phyloP scores from a whole-genome alignment of 352 stramenopile genomes.

The Phytophthora syringae region DNA sequence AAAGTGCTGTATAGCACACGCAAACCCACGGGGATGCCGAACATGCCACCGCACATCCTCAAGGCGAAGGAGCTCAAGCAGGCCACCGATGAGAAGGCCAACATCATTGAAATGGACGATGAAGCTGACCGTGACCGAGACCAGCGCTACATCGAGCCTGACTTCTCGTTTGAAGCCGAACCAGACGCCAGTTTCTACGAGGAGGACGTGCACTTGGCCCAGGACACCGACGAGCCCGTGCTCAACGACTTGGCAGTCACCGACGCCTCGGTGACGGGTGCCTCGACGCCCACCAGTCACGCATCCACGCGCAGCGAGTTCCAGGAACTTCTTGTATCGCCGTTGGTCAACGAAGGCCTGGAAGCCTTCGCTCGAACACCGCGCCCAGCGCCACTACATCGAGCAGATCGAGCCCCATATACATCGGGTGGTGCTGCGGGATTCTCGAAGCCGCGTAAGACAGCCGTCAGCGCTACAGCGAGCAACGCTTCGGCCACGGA shows the following conservation, averaged over 20 bases:
- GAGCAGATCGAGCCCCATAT: not conserved
- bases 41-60: not conserved
- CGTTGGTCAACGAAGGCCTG: not conserved
- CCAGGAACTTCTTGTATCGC: not conserved
- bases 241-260: not conserved
- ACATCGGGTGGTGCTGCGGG: too few species aligned
- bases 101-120: not conserved
- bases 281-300: not conserved
- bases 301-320: not conserved
- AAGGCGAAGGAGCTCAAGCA: not conserved
- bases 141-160: not conserved
- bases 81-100: not conserved
- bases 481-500: not conserved
- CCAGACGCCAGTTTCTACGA: not conserved
- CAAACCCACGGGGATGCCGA: not conserved
- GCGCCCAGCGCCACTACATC: not conserved
- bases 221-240: not conserved
- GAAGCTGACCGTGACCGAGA: not conserved
- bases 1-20: not conserved
- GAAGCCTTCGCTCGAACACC: conserved; percentile 1
- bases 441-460: not conserved
- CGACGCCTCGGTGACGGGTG: not conserved
- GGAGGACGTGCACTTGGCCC: not conserved
- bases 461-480: not conserved
- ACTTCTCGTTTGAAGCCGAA: not conserved